Evolutionary conservation across 140 eudicot species (phyloP).

Genomic region (Ambrosia hybrid): DNA sequence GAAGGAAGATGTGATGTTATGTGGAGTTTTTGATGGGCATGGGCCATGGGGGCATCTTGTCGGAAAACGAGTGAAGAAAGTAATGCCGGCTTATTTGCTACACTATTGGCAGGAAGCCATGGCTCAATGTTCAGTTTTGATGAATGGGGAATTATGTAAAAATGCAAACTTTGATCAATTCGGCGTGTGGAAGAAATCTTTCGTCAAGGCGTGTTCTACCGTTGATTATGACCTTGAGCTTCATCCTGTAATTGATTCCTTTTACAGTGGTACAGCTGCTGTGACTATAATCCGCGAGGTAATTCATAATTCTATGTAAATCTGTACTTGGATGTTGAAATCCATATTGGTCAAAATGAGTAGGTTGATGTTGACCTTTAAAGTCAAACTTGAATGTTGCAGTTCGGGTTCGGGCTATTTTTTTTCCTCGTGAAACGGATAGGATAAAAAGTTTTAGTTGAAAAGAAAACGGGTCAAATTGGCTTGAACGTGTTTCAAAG

Average conservation of each 20-base stretch:
- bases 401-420: not conserved
- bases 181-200: conserved; percentile 71
- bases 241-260: conserved; percentile 66
- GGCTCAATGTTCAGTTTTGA: conserved; percentile 36
- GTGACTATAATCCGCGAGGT: conserved; percentile 78
- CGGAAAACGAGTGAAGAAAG: conserved; percentile 64
- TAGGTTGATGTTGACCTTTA: not conserved
- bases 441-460: too few species aligned
- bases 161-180: conserved; percentile 36
- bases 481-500: not conserved
- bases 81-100: conserved; percentile 73
- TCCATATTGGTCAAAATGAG: not conserved
- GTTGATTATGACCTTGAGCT: conserved; percentile 75
- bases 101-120: conserved; percentile 70
- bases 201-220: conserved; percentile 60
- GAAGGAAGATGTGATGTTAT: conserved; percentile 78
- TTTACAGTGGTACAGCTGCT: conserved; percentile 84
- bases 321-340: not conserved
- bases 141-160: conserved; percentile 10
- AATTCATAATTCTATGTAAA: not conserved
- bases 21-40: conserved; percentile 95
- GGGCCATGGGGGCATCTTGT: conserved; percentile 97
- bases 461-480: not conserved
- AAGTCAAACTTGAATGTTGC: not conserved
- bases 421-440: too few species aligned